Evolutionary conservation across 2,329 filamentous ascomycete species (phyloP), one percentile per base, ranked within the genome.

Genomic region (Aspergillus ibericus): DNA sequence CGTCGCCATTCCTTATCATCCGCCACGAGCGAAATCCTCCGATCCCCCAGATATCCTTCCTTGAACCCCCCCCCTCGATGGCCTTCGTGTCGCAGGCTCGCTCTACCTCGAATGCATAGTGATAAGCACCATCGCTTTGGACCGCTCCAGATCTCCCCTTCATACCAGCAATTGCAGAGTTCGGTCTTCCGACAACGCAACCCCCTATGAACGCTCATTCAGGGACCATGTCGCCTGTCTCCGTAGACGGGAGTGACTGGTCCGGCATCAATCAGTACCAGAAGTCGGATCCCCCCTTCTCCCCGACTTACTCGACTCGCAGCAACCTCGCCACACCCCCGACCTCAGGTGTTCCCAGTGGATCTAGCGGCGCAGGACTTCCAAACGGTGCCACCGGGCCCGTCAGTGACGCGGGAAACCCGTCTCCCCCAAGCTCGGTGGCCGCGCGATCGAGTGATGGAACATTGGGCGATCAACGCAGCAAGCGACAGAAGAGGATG

Each of bases 391-490:
- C 66, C 18, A 58, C 72, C 27, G 60, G 66, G 53, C 58, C 64
- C 52, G 59, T 72, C 62, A 66, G 69, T 56, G 69, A 70, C 38
- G 59, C 68, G 34, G 72, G 73, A 65, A 85, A 85, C 69, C 85
- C 93, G 53, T 97, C 93, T 52, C 93, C 93, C 55, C 93, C 95
- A 25, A 91, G 89, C 64, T 98, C 93, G 5, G 83, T 97, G 66
- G 91, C 90, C 62, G 75, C 75, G 44, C 71, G 78, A 66, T 96
- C 91, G 53, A 97, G 92, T 75, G 88, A 89, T 72, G 92, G 90
- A 58, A 90, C 88, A 40, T 85, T 81, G 80, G 86, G 71, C 75
- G 85, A 81, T 73, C 87, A 87, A 69, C 88, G 86, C 73, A 63
- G 85, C 60, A 83, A 85, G 64, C 83, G 83, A 65, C 81, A 83